Conservation (phyloP, 116 monocot species). For the Trichopus zeylanicus region DNA sequence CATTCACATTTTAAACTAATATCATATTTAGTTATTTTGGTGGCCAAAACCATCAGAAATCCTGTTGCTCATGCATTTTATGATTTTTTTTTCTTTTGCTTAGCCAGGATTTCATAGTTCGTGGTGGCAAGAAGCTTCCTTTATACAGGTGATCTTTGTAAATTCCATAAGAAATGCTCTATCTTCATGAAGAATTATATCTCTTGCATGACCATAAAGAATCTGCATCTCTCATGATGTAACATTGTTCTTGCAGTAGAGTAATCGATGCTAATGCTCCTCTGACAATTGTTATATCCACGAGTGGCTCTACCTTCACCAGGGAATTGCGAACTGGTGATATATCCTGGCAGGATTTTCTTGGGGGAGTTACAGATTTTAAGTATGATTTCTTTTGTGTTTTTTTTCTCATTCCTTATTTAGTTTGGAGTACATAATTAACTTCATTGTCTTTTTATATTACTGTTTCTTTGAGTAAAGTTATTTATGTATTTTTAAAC, state of each 20-base stretch:
- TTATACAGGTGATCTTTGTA: constrained; percentile 68
- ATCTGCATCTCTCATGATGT: constrained; percentile 3
- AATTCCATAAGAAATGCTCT: background rate
- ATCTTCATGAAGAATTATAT: background rate
- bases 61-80: background rate
- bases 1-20: too few species aligned
- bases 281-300: constrained; percentile 62
- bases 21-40: too few species aligned
- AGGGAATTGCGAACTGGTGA: constrained; percentile 54
- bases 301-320: constrained; percentile 23
- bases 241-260: constrained; percentile 46
- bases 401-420: constrained; percentile 5
- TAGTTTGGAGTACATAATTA: background rate
- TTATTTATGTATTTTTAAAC: background rate
- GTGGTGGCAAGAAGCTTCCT: constrained; percentile 71
- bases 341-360: constrained; percentile 78
- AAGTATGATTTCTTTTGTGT: constrained; percentile 40
- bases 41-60: background rate
- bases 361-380: constrained; percentile 39
- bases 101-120: constrained; percentile 83
- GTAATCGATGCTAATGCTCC: constrained; percentile 89
- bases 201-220: background rate
- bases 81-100: constrained; percentile 10
- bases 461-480: background rate
- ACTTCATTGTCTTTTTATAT: background rate